phyloP scores from a whole-genome alignment of 768 basidiomycete genomes.

The Lactarius sp. region DNA sequence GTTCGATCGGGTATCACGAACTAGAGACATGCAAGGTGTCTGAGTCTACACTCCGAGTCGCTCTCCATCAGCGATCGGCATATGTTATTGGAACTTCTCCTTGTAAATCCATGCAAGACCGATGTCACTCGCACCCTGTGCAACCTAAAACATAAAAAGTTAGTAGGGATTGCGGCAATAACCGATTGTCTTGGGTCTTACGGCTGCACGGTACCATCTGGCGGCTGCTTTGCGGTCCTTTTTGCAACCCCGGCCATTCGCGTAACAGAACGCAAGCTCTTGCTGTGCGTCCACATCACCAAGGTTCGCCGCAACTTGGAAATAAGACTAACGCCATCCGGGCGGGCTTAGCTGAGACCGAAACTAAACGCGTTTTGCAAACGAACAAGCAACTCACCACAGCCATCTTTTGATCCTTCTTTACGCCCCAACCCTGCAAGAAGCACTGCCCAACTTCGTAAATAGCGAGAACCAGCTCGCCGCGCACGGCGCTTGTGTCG shows the following conservation, averaged over 20 bases:
- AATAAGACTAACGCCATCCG: conserved; percentile 57
- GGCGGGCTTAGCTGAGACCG: not conserved
- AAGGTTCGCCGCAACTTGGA: conserved; percentile 73
- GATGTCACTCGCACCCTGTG: conserved; percentile 74
- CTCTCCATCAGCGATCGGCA: not conserved
- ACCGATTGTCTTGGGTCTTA: conserved; percentile 33
- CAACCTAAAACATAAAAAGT: conserved; percentile 36
- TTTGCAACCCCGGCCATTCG: conserved; percentile 86
- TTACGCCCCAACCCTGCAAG: conserved; percentile 87
- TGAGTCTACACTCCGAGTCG: not conserved
- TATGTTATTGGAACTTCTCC: conserved; percentile 55
- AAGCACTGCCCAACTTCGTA: conserved; percentile 93
- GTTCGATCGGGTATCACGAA: not conserved
- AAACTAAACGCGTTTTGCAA: not conserved
- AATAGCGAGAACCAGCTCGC: conserved; percentile 81
- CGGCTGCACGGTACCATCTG: conserved; percentile 86
- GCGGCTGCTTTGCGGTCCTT: conserved; percentile 84
- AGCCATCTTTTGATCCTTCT: conserved; percentile 86
- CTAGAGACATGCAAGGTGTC: not conserved
- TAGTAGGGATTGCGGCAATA: not conserved
- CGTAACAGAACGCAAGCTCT: conserved; percentile 79
- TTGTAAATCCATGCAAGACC: conserved; percentile 92
- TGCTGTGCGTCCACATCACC: conserved; percentile 86
- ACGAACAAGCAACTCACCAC: conserved; percentile 47
- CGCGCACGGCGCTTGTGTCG: conserved; percentile 52